A percentile compares a stretch with the other conserved stretches of the same genome.
phyloP scores from a whole-genome alignment of 768 basidiomycete genomes.

The Rhizopogon vinicolor region DNA sequence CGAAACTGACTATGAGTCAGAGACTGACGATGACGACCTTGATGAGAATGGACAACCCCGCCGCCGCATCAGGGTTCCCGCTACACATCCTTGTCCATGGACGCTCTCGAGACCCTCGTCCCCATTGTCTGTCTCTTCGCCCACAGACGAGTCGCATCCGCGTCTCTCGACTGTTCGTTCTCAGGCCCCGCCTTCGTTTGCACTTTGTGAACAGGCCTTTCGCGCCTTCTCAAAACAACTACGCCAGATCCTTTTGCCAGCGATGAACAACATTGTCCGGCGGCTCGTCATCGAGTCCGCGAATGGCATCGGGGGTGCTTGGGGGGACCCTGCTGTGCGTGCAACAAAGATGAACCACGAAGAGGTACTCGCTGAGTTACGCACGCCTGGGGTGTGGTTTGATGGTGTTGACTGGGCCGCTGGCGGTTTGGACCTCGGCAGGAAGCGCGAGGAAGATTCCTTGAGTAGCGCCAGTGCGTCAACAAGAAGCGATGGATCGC shows the following conservation, averaged over 20 bases:
- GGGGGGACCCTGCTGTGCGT: conserved; percentile 48
- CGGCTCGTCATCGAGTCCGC: conserved; percentile 61
- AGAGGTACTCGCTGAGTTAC: conserved; percentile 53
- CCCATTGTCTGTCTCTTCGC: conserved; percentile 6
- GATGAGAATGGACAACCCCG: conserved; percentile 11
- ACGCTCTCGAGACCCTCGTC: conserved; percentile 29
- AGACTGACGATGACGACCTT: conserved; percentile 21
- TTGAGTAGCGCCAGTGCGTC: conserved; percentile 37
- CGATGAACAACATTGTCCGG: conserved; percentile 66
- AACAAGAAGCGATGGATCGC: conserved; percentile 48
- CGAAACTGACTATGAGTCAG: conserved; percentile 22
- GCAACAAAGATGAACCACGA: conserved; percentile 54
- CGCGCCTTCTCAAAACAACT: conserved; percentile 55
- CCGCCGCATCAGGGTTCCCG: conserved; percentile 19
- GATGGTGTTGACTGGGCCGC: conserved; percentile 65
- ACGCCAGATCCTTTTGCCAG: conserved; percentile 54
- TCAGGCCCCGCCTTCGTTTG: conserved; percentile 54
- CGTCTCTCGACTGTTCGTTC: conserved; percentile 40
- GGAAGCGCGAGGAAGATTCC: conserved; percentile 42
- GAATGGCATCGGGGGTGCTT: conserved; percentile 28
- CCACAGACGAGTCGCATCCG: conserved; percentile 39
- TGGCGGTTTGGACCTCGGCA: conserved; percentile 13
- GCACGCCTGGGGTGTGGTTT: conserved; percentile 62
- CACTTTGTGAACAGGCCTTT: conserved; percentile 62
- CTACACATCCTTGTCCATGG: conserved; percentile 62